Conservation (phyloP, 169 alveolate genomes). For the Prorocentrum cordatum region DNA sequence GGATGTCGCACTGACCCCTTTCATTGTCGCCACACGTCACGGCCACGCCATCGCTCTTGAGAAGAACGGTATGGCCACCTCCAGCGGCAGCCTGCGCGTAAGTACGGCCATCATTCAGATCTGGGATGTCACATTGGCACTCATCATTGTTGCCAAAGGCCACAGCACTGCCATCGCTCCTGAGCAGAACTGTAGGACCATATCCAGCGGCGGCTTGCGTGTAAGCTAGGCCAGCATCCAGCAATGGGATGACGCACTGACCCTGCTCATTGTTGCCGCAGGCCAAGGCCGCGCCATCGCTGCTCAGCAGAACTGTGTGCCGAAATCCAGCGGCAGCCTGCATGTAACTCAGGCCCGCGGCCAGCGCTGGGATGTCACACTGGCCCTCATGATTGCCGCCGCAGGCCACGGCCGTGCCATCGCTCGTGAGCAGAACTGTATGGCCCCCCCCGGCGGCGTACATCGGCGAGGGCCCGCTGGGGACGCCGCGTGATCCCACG, state of each 20-base stretch:
- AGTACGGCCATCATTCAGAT: background rate
- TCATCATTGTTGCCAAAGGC: background rate
- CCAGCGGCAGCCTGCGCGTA: conserved; percentile 14
- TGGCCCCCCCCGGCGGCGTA: background rate
- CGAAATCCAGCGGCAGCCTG: background rate
- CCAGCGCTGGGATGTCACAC: background rate
- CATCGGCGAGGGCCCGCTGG: too few species aligned
- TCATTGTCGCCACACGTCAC: background rate
- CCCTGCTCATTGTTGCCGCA: background rate
- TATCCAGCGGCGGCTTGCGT: background rate
- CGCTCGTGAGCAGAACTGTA: background rate
- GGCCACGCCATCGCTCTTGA: background rate
- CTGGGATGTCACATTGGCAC: background rate
- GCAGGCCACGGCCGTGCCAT: background rate
- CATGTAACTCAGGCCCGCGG: background rate
- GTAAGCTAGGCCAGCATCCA: background rate
- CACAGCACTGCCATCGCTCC: background rate
- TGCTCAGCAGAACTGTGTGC: background rate
- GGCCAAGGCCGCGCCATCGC: background rate
- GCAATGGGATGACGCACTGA: background rate
- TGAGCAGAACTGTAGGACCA: background rate
- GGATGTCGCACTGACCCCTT: background rate
- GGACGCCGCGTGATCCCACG: too few species aligned
- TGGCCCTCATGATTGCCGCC: background rate
- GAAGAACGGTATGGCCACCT: background rate